These are phyloP conservation scores for Hyaloscypha hepaticicola DNA, from an alignment of 495 filamentous ascomycete genomes.

Conservation along the genomic window DNA sequence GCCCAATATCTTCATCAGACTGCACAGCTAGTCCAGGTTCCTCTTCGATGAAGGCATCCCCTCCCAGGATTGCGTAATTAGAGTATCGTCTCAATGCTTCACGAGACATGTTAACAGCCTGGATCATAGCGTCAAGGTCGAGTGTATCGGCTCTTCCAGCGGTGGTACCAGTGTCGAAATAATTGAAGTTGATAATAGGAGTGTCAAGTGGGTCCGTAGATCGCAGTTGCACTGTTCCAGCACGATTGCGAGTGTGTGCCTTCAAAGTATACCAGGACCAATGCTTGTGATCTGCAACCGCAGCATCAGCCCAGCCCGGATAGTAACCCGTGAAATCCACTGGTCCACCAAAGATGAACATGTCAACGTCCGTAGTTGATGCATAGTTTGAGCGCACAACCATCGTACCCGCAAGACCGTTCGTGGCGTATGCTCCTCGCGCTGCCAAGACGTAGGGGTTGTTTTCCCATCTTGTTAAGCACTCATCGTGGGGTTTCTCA, in stretches of 20 bases:
- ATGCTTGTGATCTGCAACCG: conserved; percentile 33
- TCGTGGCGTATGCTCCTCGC: conserved; percentile 47
- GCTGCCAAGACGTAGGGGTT: conserved; percentile 13
- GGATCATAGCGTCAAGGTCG: conserved; percentile 48
- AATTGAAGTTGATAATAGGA: conserved; percentile 55
- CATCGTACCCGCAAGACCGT: conserved; percentile 48
- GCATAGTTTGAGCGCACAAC: conserved; percentile 44
- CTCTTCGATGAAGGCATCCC: conserved; percentile 47
- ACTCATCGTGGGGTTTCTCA: conserved; percentile 43
- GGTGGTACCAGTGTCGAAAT: conserved; percentile 34
- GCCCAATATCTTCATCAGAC: conserved; percentile 42
- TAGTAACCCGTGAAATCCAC: conserved; percentile 54
- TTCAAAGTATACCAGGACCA: conserved; percentile 54
- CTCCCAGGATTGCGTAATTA: conserved; percentile 32
- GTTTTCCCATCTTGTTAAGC: conserved; percentile 46
- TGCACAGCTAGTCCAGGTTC: conserved; percentile 45
- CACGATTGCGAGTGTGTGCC: conserved; percentile 49
- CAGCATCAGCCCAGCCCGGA: conserved; percentile 37
- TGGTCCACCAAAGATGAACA: conserved; percentile 54
- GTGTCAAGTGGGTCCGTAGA: conserved; percentile 54
- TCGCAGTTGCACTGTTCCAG: conserved; percentile 49
- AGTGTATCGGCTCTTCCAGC: conserved; percentile 22
- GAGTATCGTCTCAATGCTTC: conserved; percentile 27
- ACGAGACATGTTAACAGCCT: conserved; percentile 46
- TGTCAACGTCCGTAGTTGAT: conserved; percentile 42